Evolutionary conservation across 2,329 filamentous ascomycete species (phyloP).

Genomic region (Cladosporium sp.): DNA sequence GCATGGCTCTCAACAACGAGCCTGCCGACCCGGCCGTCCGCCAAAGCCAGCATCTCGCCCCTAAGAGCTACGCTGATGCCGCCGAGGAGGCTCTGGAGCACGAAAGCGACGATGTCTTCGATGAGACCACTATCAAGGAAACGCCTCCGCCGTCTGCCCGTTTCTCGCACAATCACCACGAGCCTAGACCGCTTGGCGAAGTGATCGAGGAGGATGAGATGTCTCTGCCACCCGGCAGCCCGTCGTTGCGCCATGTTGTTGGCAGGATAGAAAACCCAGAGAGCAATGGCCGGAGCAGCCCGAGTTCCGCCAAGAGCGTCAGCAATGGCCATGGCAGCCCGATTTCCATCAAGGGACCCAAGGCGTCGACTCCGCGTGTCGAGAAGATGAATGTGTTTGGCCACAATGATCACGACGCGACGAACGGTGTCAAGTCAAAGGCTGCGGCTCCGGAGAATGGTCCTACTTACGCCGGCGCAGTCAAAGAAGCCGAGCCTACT

Average conservation of each 20-base stretch:
- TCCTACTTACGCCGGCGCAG: conserved; percentile 10
- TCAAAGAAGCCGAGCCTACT: conserved; percentile 8
- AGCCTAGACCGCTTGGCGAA: conserved; percentile 31
- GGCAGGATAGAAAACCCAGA: conserved; percentile 11
- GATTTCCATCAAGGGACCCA: background rate
- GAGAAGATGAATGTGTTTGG: conserved; percentile 2
- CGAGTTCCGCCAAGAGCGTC: conserved; percentile 7
- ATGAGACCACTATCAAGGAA: conserved; percentile 32
- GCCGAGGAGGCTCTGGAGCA: conserved; percentile 29
- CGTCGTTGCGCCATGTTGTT: conserved; percentile 20
- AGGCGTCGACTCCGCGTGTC: conserved; percentile 6
- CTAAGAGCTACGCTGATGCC: conserved; percentile 43
- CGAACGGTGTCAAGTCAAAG: conserved; percentile 19
- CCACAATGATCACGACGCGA: conserved; percentile 22
- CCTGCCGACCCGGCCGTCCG: conserved; percentile 39
- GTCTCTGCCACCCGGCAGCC: conserved; percentile 25
- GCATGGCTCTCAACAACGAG: conserved; percentile 40
- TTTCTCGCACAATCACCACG: conserved; percentile 22
- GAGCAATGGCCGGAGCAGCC: background rate
- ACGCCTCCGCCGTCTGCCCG: conserved; percentile 24
- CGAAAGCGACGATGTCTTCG: conserved; percentile 18
- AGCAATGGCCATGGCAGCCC: background rate
- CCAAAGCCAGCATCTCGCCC: conserved; percentile 34
- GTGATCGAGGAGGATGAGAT: conserved; percentile 31
- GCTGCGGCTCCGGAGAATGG: conserved; percentile 17